phyloP scores from a whole-genome alignment of 2,329 filamentous ascomycete species.

The Fusarium oligoseptatum region DNA sequence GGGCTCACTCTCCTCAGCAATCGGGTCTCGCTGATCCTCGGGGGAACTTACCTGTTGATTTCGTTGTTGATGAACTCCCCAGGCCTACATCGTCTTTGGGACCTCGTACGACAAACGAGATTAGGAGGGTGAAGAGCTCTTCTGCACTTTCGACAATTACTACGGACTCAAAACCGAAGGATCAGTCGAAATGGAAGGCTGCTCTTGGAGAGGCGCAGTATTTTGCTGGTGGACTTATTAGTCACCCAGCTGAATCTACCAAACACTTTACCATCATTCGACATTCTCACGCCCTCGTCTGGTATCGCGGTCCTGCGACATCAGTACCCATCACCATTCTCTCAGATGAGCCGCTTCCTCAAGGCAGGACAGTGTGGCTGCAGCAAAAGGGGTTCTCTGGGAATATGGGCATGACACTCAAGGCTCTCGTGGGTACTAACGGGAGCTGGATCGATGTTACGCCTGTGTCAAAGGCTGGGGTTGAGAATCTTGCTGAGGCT shows the following conservation, averaged over 20 bases:
- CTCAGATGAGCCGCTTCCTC: constrained; percentile 67
- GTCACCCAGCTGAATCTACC: constrained; percentile 73
- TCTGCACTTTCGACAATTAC: constrained; percentile 44
- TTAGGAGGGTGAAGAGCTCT: constrained; percentile 51
- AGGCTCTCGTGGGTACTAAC: constrained; percentile 71
- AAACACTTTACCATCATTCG: constrained; percentile 76
- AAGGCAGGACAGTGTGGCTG: constrained; percentile 73
- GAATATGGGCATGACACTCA: constrained; percentile 75
- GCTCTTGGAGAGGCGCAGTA: constrained; percentile 71
- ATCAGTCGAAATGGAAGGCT: constrained; percentile 57
- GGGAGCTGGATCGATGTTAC: constrained; percentile 78
- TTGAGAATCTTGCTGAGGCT: constrained; percentile 63
- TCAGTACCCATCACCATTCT: constrained; percentile 75
- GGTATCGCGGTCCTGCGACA: constrained; percentile 75
- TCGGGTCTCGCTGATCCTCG: constrained; percentile 36
- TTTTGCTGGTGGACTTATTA: constrained; percentile 74
- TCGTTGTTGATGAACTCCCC: constrained; percentile 43
- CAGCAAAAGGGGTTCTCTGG: constrained; percentile 78
- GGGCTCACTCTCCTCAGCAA: constrained; percentile 40
- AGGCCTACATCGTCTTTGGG: constrained; percentile 24
- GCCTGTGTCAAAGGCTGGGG: constrained; percentile 61
- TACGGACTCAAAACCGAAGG: constrained; percentile 33
- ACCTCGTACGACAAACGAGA: constrained; percentile 37
- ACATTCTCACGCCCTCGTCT: constrained; percentile 73
- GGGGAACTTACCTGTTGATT: constrained; percentile 38